Percentiles rank a stretch among this genome's conserved stretches.
phyloP scores from a whole-genome alignment of 169 alveolate species.

The Plasmodium berghei region DNA sequence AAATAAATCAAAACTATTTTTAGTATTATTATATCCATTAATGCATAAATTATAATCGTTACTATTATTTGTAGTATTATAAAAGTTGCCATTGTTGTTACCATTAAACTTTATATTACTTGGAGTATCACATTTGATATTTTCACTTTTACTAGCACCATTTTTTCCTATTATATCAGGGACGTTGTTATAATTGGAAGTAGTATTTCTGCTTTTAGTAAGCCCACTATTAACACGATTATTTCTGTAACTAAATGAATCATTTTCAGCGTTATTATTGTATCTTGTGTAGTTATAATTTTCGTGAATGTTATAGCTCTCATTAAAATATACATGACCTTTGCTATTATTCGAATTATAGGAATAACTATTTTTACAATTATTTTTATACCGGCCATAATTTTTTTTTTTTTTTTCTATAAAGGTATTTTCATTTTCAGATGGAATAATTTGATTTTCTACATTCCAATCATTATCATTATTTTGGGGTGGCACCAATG shows the following conservation, averaged over 20 bases:
- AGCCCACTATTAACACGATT: neutral
- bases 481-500: constrained; percentile 6
- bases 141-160: neutral
- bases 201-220: neutral
- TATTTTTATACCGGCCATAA: constrained; percentile 15
- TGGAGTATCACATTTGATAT: neutral
- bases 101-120: neutral
- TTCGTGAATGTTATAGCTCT: neutral
- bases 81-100: neutral
- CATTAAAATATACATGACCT: constrained; percentile 2
- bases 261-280: neutral
- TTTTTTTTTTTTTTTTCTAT: constrained; percentile 23
- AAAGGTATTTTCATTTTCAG: constrained; percentile 21
- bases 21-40: neutral
- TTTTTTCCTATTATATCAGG: neutral
- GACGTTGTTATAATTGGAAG: neutral
- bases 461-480: neutral
- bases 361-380: constrained; percentile 27
- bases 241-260: neutral
- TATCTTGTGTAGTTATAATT: neutral
- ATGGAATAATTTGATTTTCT: neutral
- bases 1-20: neutral
- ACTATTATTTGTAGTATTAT: neutral
- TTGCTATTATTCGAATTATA: constrained; percentile 15
- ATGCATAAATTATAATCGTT: neutral